phyloP scores from a whole-genome alignment of 75 land plant genomes.

The Azolla pinnata region DNA sequence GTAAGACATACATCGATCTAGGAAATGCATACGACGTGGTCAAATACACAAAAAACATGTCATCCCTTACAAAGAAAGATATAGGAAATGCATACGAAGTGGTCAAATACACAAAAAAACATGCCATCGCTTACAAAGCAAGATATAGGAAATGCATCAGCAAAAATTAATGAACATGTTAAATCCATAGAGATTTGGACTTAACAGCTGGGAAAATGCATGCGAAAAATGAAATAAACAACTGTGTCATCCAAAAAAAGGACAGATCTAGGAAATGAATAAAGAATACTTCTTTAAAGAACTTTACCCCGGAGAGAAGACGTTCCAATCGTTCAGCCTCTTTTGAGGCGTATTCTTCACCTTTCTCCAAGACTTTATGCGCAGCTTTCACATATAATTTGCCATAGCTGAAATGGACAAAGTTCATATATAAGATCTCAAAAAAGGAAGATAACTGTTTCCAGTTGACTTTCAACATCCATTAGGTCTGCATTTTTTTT shows the following conservation, averaged over 20 bases:
- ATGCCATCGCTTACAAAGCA: not conserved
- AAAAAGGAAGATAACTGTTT: too few species aligned
- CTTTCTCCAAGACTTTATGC: slow-evolving; percentile 57
- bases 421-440: too few species aligned
- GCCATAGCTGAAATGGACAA: slow-evolving; percentile 47
- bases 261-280: too few species aligned
- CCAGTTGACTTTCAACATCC: too few species aligned
- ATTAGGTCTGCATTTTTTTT: too few species aligned
- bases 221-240: too few species aligned
- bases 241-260: too few species aligned
- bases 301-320: slow-evolving; percentile 67
- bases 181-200: too few species aligned
- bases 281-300: too few species aligned
- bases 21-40: not conserved
- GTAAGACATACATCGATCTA: not conserved
- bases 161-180: too few species aligned
- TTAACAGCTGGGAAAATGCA: too few species aligned
- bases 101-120: not conserved
- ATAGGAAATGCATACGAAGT: not conserved
- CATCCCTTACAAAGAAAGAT: not conserved
- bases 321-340: slow-evolving; percentile 70
- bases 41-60: not conserved
- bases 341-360: slow-evolving; percentile 68
- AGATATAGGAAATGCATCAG: too few species aligned
- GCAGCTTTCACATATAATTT: slow-evolving; percentile 69